These are phyloP conservation scores for Diospyros lotus DNA, from an alignment of 148 eudicot species.

Conservation along the genomic window DNA sequence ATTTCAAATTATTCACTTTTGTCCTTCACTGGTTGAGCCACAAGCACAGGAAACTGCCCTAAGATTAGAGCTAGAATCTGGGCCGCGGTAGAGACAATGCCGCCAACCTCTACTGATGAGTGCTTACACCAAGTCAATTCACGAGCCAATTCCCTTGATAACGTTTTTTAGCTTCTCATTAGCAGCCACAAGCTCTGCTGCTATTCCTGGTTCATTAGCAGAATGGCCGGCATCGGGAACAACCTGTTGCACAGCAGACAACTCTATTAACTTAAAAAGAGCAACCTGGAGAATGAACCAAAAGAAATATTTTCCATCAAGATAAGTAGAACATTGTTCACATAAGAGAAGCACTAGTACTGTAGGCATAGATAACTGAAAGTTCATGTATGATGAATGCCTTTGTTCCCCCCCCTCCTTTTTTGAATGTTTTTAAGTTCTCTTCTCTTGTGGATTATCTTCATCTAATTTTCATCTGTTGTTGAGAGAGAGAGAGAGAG, in stretches of 20 bases:
- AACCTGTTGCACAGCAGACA: slow-evolving; percentile 42
- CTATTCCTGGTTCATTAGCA: slow-evolving; percentile 78
- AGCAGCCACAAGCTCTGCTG: slow-evolving; percentile 90
- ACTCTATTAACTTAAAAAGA: too few species aligned
- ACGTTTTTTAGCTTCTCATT: slow-evolving; percentile 70
- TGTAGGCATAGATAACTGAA: not conserved
- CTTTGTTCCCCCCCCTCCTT: too few species aligned
- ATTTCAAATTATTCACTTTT: too few species aligned
- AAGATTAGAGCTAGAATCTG: not conserved
- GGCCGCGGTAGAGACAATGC: not conserved
- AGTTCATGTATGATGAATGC: not conserved
- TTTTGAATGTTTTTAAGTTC: too few species aligned
- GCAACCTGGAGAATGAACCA: not conserved
- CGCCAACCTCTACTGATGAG: not conserved
- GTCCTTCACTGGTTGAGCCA: not conserved
- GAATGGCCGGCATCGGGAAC: slow-evolving; percentile 93
- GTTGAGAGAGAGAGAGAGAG: too few species aligned
- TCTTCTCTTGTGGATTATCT: too few species aligned
- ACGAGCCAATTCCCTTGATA: slow-evolving; percentile 31
- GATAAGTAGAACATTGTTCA: not conserved
- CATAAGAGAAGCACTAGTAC: not conserved
- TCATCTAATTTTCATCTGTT: too few species aligned
- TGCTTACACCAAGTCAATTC: not conserved
- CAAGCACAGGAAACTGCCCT: not conserved
- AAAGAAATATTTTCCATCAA: not conserved